Percentiles rank a stretch among this genome's conserved stretches.
Conservation (phyloP, 805 yeast genomes). For the Lipomyces yamadae region DNA sequence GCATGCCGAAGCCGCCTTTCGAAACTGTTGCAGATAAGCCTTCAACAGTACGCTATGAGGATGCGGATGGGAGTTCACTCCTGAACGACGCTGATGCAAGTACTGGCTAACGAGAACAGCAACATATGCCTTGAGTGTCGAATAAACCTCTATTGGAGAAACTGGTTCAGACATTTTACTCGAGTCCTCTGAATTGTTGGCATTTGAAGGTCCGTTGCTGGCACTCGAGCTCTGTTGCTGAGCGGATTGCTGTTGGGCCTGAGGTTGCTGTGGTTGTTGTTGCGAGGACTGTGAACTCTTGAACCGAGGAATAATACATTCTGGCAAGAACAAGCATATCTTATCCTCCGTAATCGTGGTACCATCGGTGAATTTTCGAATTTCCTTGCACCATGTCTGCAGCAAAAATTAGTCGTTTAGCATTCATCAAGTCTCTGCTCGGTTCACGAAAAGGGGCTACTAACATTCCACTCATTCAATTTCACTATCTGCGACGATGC, state of each 20-base stretch:
- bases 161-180: neutral
- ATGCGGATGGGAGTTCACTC: constrained; percentile 26
- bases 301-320: constrained; percentile 22
- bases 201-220: constrained; percentile 8
- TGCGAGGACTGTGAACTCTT: constrained; percentile 5
- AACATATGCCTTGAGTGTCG: constrained; percentile 22
- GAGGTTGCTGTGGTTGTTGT: constrained; percentile 10
- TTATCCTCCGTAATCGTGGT: constrained; percentile 29
- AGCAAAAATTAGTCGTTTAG: neutral
- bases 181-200: constrained; percentile 9
- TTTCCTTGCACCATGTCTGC: constrained; percentile 36
- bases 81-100: constrained; percentile 26
- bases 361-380: constrained; percentile 33
- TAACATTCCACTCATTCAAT: constrained; percentile 31
- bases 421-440: neutral
- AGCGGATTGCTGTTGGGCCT: constrained; percentile 11
- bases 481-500: constrained; percentile 18
- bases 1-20: constrained; percentile 16
- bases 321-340: constrained; percentile 31
- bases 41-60: constrained; percentile 27
- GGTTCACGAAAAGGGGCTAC: constrained; percentile 4
- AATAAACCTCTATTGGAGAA: constrained; percentile 17
- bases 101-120: constrained; percentile 26
- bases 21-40: constrained; percentile 22
- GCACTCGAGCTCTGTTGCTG: constrained; percentile 10